A percentile compares a stretch with the other conserved stretches of the same genome.
Evolutionary conservation across 345 rosid species (phyloP).

Genomic region (Noccaea caerulescens): DNA sequence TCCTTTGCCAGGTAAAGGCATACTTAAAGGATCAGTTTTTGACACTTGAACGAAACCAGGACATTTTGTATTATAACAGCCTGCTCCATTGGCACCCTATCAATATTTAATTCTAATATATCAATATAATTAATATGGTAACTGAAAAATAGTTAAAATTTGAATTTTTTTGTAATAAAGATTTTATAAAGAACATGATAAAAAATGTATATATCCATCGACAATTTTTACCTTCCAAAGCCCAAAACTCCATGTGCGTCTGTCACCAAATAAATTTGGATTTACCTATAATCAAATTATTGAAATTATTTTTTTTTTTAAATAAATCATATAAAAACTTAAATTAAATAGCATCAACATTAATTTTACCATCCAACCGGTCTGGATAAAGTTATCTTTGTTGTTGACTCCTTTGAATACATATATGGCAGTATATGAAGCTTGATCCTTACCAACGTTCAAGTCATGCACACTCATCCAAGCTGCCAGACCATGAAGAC

Average conservation of each 20-base stretch:
- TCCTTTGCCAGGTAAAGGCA: not conserved
- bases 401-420: not conserved
- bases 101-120: not conserved
- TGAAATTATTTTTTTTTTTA: not conserved
- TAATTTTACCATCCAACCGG: slow-evolving; percentile 25
- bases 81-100: slow-evolving; percentile 27
- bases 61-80: slow-evolving; percentile 25
- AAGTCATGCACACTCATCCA: slow-evolving; percentile 16
- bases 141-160: not conserved
- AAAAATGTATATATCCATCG: not conserved
- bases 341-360: not conserved
- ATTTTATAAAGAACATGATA: not conserved
- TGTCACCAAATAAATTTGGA: slow-evolving; percentile 20
- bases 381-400: not conserved
- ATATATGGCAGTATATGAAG: not conserved
- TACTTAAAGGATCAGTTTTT: not conserved
- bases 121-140: not conserved
- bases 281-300: not conserved
- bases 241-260: slow-evolving; percentile 29
- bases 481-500: slow-evolving; percentile 2
- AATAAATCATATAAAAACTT: too few species aligned
- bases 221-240: slow-evolving; percentile 22
- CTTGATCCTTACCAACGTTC: not conserved
- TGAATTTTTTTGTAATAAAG: not conserved
- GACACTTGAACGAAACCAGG: slow-evolving; percentile 28